phyloP scores from a whole-genome alignment of 805 yeast species.

The Schizosaccharomyces osmophilus region DNA sequence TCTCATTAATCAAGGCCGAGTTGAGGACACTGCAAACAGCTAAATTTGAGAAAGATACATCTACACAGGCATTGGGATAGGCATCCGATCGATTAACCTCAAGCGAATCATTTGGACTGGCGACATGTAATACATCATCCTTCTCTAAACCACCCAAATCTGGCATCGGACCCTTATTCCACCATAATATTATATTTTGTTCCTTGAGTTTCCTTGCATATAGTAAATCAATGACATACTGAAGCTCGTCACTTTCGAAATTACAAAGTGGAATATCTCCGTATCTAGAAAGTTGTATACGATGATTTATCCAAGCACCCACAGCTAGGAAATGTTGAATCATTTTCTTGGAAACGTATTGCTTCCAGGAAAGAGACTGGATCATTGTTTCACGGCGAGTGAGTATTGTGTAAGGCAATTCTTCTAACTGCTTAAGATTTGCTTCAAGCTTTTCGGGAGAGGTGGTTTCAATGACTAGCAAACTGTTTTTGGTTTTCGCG shows the following conservation, averaged over 20 bases:
- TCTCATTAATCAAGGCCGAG: conserved; percentile 60
- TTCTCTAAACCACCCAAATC: conserved; percentile 66
- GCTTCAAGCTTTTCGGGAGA: not conserved
- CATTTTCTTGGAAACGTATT: conserved; percentile 35
- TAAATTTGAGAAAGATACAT: conserved; percentile 52
- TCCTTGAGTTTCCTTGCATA: conserved; percentile 55
- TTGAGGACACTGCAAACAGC: conserved; percentile 70
- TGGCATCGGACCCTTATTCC: conserved; percentile 49
- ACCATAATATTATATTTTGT: conserved; percentile 63
- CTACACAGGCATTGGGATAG: conserved; percentile 54
- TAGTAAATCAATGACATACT: conserved; percentile 58
- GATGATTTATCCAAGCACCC: conserved; percentile 45
- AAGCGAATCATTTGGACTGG: conserved; percentile 44
- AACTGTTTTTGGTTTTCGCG: not conserved
- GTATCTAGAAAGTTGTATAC: conserved; percentile 40
- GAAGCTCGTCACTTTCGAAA: conserved; percentile 48
- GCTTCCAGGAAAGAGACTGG: conserved; percentile 45
- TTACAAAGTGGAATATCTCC: conserved; percentile 75
- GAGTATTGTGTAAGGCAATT: not conserved
- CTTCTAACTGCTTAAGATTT: not conserved
- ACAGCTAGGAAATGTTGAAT: conserved; percentile 48
- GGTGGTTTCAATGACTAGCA: not conserved
- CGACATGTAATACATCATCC: conserved; percentile 25
- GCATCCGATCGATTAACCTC: conserved; percentile 53
- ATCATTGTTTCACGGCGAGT: not conserved